These are phyloP conservation scores for Hsuehochloa calcarea DNA, from an alignment of 176 grass and related monocot species.

Conservation along the genomic window DNA sequence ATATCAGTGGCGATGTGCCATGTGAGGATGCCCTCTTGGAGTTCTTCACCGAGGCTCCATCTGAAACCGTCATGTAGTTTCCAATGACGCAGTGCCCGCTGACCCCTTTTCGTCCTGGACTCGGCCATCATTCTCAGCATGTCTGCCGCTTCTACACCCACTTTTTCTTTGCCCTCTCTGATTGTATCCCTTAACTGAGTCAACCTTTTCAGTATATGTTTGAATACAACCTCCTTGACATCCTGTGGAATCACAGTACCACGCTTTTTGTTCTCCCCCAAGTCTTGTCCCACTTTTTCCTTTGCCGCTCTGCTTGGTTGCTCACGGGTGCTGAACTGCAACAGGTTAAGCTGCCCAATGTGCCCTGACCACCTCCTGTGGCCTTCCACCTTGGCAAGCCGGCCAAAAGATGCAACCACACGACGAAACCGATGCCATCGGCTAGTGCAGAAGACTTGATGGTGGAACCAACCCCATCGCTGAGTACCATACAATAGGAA, in stretches of 20 bases:
- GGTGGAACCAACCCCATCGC: not conserved
- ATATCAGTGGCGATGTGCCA: slow-evolving; percentile 26
- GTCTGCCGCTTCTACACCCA: not conserved
- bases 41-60: not conserved
- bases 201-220: too few relatives aligned
- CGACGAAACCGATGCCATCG: not conserved
- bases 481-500: not conserved
- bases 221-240: not conserved
- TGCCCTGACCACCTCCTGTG: not conserved
- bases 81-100: fast-evolving
- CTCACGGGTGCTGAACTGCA: not conserved
- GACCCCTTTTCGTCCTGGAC: not conserved
- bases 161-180: too few relatives aligned
- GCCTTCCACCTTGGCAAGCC: not conserved
- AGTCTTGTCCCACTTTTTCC: not conserved
- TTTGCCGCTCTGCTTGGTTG: not conserved
- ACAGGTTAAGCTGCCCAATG: not conserved
- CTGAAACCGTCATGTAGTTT: fast-evolving
- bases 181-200: not conserved
- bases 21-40: not conserved
- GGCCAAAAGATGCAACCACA: not conserved
- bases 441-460: not conserved
- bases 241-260: not conserved
- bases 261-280: not conserved
- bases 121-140: not conserved